Percentiles rank a stretch among this genome's conserved stretches.
These are phyloP conservation scores for Singerocomus inundabilis DNA, from an alignment of 1,284 basidiomycete genomes.

Conservation along the genomic window DNA sequence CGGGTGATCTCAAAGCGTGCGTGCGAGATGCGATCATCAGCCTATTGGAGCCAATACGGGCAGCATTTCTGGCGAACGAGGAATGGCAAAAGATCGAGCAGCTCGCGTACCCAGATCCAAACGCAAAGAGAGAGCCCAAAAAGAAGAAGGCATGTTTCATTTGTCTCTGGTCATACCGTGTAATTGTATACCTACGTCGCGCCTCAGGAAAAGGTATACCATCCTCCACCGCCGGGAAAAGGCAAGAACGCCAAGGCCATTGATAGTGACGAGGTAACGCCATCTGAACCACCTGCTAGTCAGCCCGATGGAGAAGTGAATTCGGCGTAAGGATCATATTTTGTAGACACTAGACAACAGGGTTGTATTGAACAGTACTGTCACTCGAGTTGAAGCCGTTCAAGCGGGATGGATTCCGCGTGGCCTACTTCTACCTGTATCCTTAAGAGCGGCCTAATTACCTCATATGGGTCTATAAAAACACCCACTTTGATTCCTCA, in stretches of 20 bases:
- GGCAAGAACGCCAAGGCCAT: constrained; percentile 50
- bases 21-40: constrained; percentile 77
- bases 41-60: constrained; percentile 83
- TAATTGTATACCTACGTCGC: background rate
- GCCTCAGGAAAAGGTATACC: constrained; percentile 70
- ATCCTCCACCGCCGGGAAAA: constrained; percentile 75
- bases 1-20: constrained; percentile 85
- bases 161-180: background rate
- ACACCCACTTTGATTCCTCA: too few relatives aligned
- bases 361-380: too few relatives aligned
- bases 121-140: constrained; percentile 59
- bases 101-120: constrained; percentile 83
- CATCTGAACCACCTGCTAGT: background rate
- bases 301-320: constrained; percentile 13
- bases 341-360: background rate
- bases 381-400: too few relatives aligned
- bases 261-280: constrained; percentile 3
- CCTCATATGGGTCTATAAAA: background rate
- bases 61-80: constrained; percentile 70
- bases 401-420: too few relatives aligned
- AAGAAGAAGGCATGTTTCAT: constrained; percentile 54
- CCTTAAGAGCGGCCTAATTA: too few relatives aligned
- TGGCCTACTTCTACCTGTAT: too few relatives aligned
- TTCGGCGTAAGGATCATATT: background rate
- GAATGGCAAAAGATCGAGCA: constrained; percentile 83